Base-by-base conservation (phyloP, 202 grass and related monocot genomes). In the Digitaria exilis region DNA sequence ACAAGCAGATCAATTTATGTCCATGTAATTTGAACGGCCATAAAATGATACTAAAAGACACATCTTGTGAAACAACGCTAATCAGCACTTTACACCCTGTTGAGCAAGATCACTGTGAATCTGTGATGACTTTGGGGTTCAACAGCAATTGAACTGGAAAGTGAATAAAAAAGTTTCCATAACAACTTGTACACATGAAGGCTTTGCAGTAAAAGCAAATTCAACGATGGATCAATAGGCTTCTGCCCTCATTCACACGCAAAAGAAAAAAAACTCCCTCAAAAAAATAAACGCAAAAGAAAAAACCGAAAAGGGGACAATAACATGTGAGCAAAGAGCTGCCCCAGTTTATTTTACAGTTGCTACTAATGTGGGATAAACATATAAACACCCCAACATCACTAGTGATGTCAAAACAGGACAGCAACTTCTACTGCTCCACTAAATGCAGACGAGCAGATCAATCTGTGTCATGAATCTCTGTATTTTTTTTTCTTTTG, bases 371-470 rank as follows among this genome's bases (percentile, higher is more conserved):
- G 39, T n/a, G 56, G 44, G 60, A 71, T 50, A 41, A n/a, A 68
- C 57, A 12, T 43, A 30, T 39, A 52, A 70, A 35, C 65, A 17
- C 57, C 10, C 54, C 0, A 37, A 86, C 84, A 68, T 69, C 62
- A 67, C 59, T 72, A 12, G 21, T 58, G 28, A 58, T 62, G 80
- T 34, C 58, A 72, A 72, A 46, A 67, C 57, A 73, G 52, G 85
- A 82, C 24, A 71, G 52, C 72, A 64, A 32, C 72, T 44, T 82
- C 1, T 77, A 44, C 72, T 64, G n/a, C n/a, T n/a, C n/a, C n/a
- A n/a, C n/a, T n/a, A n/a, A n/a, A n/a, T n/a, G n/a, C n/a, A n/a
- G n/a, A n/a, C n/a, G n/a, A n/a, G n/a, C n/a, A n/a, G n/a, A n/a
- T n/a, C n/a, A n/a, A n/a, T n/a, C n/a, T n/a, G n/a, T n/a, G n/a